Base-by-base conservation (phyloP, 179 eudicot species). In the Corrigiola litoralis region DNA sequence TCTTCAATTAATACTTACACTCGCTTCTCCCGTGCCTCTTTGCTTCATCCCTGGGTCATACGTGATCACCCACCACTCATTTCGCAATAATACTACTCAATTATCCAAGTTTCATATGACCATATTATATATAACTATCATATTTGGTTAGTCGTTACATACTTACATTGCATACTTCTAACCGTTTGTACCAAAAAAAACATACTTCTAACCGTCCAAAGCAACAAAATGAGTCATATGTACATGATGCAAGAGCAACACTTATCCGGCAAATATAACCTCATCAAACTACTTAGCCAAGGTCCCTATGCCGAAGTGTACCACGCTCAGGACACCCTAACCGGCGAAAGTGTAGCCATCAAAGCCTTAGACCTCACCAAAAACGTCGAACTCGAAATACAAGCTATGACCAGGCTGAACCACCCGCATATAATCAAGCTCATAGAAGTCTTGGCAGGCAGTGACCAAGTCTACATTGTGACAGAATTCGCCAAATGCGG, bases 401-500 rank as follows among this genome's bases (percentile, higher is more conserved):
- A 75, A 47, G 79, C 79, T 0, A 42, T 75, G 71, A 70, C 51
- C 5, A 17, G 71, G 8, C 34, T 75, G 1, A 17, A 44, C 46
- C 79, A 75, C 46, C 71, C 46, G 21, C 62, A 75, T 37, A 54
- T 75, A 58, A 70, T 41, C 37, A 69, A 65, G 2, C 67, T 69
- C 31, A 33, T 69, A 8, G 75, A 75, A 60, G 74, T n/a, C n/a
- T n/a, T 75, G 45, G 17, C 51, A 21, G 71, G 66, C 14, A 47
- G 25, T 9, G 54, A 31, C 0, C 71, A 65, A 9, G 63, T 69
- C 40, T 70, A 58, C 2, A 44, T 75, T 16, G 51, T 75, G 0
- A 75, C 79, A 0, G 79, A 75, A n/a, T 75, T 58, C 13, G 79
- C 79, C 0, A 60, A 63, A 70, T 72, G 71, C 51, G 79, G 79